Evolutionary conservation across 2,329 filamentous ascomycete genomes (phyloP), one percentile per base, ranked within the genome.

Genomic region (Catunica adiposa): DNA sequence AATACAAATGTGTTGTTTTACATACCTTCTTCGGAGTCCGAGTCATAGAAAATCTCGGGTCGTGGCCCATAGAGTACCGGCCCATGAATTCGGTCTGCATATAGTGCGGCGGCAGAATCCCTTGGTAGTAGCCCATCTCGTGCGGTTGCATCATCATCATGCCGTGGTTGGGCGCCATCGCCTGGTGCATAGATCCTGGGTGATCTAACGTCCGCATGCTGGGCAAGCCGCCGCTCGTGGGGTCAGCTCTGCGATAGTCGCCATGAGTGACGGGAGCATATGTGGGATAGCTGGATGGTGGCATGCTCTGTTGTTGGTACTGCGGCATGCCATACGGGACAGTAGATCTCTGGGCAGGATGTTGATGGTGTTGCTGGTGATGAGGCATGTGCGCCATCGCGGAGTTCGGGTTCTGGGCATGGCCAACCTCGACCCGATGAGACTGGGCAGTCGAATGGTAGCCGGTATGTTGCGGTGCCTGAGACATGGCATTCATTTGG

Each of bases 21-120:
- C 68, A 56, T 71, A 79, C 77, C 75, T 79, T 80, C 62, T 79
- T 80, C 42, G 77, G 73, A 20, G 75, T 73, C 53, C 73, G 70
- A 48, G 70, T 69, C 44, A 70, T 69, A 50, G 76, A 60, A 50
- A 75, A 66, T 50, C 73, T 70, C 34, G 73, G 72, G 56, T 77
- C 75, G 53, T 71, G 70, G 31, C 73, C 69, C 38, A 77, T 62
- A 34, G 71, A 66, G 61, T 75, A 76, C 56, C 74, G 68, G 59
- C 68, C 66, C 61, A 70, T 63, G 59, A 69, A 64, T 26, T 74
- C 71, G 65, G 25, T 70, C 55, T 77, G 63, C n/a, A 68, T 68
- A 58, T 77, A 58, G 5, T 50, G 53, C 26, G 37, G 48, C 8
- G 48, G 54, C 44, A 57, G 56, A 31, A 53, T 56, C 7, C 29